Evolutionary conservation across 345 rosid genomes (phyloP).

Genomic region (Aethionema arabicum): DNA sequence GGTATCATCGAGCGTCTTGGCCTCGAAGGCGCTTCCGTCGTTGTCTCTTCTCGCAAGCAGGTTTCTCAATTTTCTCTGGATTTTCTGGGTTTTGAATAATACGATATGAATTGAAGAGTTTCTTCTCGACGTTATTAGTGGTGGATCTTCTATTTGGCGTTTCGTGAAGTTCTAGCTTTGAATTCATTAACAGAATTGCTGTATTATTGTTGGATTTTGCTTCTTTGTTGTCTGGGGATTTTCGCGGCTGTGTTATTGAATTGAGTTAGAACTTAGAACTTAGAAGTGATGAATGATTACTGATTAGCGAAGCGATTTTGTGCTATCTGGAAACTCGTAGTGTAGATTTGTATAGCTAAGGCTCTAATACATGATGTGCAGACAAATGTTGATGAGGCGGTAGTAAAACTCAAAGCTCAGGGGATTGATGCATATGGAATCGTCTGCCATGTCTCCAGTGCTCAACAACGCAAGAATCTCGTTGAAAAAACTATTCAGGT

Average conservation of each 20-base stretch:
- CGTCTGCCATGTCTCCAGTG: constrained; percentile 83
- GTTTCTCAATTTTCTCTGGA: background rate
- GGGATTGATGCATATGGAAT: constrained; percentile 78
- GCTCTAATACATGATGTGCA: constrained; percentile 28
- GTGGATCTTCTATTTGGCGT: background rate
- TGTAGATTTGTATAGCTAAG: background rate
- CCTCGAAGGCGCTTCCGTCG: constrained; percentile 52
- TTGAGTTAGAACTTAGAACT: background rate
- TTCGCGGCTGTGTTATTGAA: background rate
- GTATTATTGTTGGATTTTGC: background rate
- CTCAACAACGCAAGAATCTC: constrained; percentile 73
- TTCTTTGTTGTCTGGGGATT: background rate
- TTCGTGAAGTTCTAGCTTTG: background rate
- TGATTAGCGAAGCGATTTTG: background rate
- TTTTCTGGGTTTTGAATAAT: background rate
- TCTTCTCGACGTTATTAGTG: constrained; percentile 2
- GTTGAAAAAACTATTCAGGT: constrained; percentile 69
- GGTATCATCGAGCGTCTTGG: constrained; percentile 75
- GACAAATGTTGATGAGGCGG: constrained; percentile 88
- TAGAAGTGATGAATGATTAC: too few species aligned
- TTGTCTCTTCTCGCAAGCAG: constrained; percentile 45
- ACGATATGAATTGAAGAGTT: background rate
- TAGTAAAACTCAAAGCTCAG: constrained; percentile 55
- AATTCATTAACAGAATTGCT: background rate
- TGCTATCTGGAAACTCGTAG: background rate